Base-by-base conservation (phyloP, 2,329 filamentous ascomycete species). In the Sclerotinia sclerotiorum region DNA sequence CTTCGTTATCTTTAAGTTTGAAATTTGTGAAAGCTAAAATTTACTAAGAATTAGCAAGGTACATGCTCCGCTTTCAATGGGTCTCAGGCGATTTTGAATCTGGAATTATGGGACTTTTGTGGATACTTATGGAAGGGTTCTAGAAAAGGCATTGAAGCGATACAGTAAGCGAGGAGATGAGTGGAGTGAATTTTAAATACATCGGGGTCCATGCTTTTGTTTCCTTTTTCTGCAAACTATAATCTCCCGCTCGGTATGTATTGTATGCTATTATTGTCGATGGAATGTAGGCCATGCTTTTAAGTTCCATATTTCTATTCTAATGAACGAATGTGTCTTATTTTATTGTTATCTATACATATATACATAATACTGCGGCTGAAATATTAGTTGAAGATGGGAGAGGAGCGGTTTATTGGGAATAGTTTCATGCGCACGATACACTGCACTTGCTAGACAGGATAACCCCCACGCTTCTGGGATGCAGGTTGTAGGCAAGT, bases 71-170 rank as follows among this genome's bases (percentile, higher is more conserved):
- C 39, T 42, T 42, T 42, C 1, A 5, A 42, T 42, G 39, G 39
- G 39, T 42, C 39, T 42, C 39, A 42, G 39, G 10, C 13, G 39
- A 42, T 42, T 42, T 42, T 5, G 39, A 10, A 15, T 42, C 15
- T n/a, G 51, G 51, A 24, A 29, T 54, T 15, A 29, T 54, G 51
- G 21, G 19, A 4, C 44, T 13, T 48, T 21, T 48, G 19, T 24
- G 51, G 51, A 21, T 29, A 5, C 3, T 7, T 7, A 8, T 55
- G 27, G 39, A 42, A 42, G 39, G 39, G 58, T 49, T 61, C 58
- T 49, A 61, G 58, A 61, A 61, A 61, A 48, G 7, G 21, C n/a
- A n/a, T 49, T n/a, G 21, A 49, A 61, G 58, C 42, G 57, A 61
- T 19, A 5, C 13, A 5, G 42, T 32, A 62, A 35, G 42, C 27